Percentiles rank a stretch among this genome's conserved stretches.
Conservation (phyloP, 2,329 filamentous ascomycete species). For the Byssochlamys sp. region DNA sequence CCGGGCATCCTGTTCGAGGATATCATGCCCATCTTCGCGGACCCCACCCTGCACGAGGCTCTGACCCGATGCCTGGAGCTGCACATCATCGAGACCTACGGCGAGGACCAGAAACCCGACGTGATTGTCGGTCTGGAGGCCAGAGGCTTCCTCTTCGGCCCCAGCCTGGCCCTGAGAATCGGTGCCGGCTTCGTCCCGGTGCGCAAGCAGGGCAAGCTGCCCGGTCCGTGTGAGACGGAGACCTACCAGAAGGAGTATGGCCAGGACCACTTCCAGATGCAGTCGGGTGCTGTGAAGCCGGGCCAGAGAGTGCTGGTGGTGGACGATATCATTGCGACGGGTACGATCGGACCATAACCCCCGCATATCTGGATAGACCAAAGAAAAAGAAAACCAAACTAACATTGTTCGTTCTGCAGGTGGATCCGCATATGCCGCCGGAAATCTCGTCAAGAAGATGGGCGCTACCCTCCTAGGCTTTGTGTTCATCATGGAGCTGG, state of each 20-base stretch:
- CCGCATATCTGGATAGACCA: not conserved
- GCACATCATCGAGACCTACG: conserved; percentile 59
- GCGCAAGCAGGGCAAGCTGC: conserved; percentile 90
- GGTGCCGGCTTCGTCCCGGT: conserved; percentile 85
- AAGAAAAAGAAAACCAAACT: not conserved
- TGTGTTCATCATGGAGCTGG: conserved; percentile 90
- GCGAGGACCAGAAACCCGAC: conserved; percentile 58
- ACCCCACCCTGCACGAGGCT: conserved; percentile 60
- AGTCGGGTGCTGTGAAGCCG: conserved; percentile 69
- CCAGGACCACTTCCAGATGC: conserved; percentile 90
- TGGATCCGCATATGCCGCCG: conserved; percentile 81
- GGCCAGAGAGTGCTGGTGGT: conserved; percentile 88
- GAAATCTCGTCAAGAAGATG: conserved; percentile 73
- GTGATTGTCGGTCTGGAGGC: conserved; percentile 89
- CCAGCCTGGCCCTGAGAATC: conserved; percentile 71
- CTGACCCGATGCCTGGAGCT: conserved; percentile 79
- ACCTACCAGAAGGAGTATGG: conserved; percentile 94
- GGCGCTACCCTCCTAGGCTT: conserved; percentile 80
- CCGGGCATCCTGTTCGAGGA: conserved; percentile 94
- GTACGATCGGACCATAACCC: conserved; percentile 39
- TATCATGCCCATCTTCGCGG: conserved; percentile 89
- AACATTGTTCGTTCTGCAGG: conserved; percentile 43
- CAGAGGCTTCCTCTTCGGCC: conserved; percentile 89
- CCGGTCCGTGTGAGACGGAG: conserved; percentile 75
- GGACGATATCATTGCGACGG: conserved; percentile 96